These are phyloP conservation scores for Bothriochloa decipiens DNA, from an alignment of 176 grass and related monocot species.

Conservation along the genomic window DNA sequence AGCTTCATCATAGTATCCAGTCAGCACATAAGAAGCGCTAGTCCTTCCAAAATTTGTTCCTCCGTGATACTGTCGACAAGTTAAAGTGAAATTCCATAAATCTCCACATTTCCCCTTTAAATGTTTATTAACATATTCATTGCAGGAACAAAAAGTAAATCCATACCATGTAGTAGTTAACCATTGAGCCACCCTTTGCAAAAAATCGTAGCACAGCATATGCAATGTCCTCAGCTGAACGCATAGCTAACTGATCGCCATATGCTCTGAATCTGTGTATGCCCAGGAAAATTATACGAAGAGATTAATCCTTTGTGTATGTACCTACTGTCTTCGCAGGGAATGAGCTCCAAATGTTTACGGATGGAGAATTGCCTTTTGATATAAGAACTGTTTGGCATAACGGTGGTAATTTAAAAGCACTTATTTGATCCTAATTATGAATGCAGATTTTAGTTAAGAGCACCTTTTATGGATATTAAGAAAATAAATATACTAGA, in stretches of 20 bases:
- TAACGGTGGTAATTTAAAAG: background rate
- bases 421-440: background rate
- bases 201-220: conserved; percentile 86
- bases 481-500: background rate
- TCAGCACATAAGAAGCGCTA: conserved; percentile 74
- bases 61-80: conserved; percentile 74
- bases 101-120: background rate
- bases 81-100: conserved; percentile 38
- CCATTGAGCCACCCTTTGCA: conserved; percentile 71
- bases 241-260: conserved; percentile 73
- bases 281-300: conserved; percentile 3
- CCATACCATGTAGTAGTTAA: conserved; percentile 95
- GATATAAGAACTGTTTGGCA: background rate
- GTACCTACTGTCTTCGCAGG: background rate
- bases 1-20: conserved; percentile 91
- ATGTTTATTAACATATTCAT: background rate
- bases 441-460: conserved; percentile 4
- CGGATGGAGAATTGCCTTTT: background rate
- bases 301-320: conserved; percentile 29
- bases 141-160: conserved; percentile 22
- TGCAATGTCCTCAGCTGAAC: conserved; percentile 91
- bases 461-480: background rate
- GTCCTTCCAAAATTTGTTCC: conserved; percentile 93
- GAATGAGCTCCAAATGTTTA: background rate
- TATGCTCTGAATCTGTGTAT: conserved; percentile 76